Percentiles rank a stretch among this genome's conserved stretches.
These are phyloP conservation scores for Phytophthora pini DNA, from an alignment of 352 stramenopile genomes.

Conservation along the genomic window DNA sequence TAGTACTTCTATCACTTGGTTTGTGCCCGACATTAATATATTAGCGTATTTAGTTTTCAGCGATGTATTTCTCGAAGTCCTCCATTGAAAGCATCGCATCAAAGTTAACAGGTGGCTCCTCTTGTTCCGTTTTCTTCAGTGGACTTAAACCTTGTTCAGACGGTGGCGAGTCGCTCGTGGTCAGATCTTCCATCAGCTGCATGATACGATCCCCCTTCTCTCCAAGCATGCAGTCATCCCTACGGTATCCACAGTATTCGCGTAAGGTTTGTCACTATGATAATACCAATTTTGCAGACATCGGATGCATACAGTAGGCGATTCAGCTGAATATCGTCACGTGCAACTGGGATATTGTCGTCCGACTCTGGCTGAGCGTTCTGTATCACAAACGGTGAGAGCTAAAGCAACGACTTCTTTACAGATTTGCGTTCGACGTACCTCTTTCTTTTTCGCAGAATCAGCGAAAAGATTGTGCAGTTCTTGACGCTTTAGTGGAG, in stretches of 20 bases:
- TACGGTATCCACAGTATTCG: constrained; percentile 16
- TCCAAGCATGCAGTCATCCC: constrained; percentile 60
- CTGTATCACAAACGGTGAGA: not conserved
- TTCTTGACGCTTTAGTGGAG: constrained; percentile 4
- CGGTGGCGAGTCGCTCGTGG: constrained; percentile 8
- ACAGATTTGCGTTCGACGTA: not conserved
- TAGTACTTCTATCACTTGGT: constrained; percentile 45
- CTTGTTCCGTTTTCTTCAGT: constrained; percentile 1
- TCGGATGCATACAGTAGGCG: constrained; percentile 44
- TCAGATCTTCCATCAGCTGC: constrained; percentile 56
- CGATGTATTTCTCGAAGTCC: constrained; percentile 62
- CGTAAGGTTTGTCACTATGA: not conserved
- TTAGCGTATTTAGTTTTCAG: constrained; percentile 48
- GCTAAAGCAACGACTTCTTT: not conserved
- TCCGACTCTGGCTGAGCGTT: not conserved
- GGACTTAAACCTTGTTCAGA: not conserved
- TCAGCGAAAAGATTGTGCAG: constrained; percentile 13
- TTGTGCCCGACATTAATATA: constrained; percentile 34
- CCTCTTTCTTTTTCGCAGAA: constrained; percentile 1
- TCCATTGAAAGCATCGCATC: constrained; percentile 36
- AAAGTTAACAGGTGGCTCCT: constrained; percentile 13
- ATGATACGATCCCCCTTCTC: constrained; percentile 52
- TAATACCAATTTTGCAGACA: not conserved
- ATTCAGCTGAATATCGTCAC: constrained; percentile 43
- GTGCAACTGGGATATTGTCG: constrained; percentile 1